A percentile compares a stretch with the other conserved stretches of the same genome.
These are phyloP conservation scores for Jatropha multifida DNA, from an alignment of 441 rosid species.

Conservation along the genomic window DNA sequence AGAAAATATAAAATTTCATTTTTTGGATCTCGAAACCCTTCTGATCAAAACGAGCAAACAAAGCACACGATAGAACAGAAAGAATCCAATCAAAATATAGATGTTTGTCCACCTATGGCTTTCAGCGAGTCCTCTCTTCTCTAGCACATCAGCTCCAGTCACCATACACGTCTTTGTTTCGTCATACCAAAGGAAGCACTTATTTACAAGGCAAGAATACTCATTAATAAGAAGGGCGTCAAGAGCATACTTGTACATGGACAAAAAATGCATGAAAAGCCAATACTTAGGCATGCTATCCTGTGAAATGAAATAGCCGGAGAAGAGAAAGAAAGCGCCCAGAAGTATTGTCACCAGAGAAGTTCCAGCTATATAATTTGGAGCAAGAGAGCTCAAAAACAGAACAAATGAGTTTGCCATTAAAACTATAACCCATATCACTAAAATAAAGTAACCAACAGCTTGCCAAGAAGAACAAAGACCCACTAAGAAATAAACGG, in stretches of 20 bases:
- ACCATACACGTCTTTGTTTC: slow-evolving; percentile 58
- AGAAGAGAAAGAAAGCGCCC: slow-evolving; percentile 81
- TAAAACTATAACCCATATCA: slow-evolving; percentile 67
- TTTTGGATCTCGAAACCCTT: slow-evolving; percentile 69
- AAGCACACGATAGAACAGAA: slow-evolving; percentile 69
- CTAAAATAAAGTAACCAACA: slow-evolving; percentile 69
- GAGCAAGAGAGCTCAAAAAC: slow-evolving; percentile 78
- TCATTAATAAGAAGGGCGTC: slow-evolving; percentile 83
- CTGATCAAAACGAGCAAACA: slow-evolving; percentile 67
- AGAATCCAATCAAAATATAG: slow-evolving; percentile 73
- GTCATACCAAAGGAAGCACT: slow-evolving; percentile 72
- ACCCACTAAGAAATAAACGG: slow-evolving; percentile 79
- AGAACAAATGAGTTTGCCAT: slow-evolving; percentile 92
- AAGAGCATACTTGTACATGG: slow-evolving; percentile 88
- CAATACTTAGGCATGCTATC: slow-evolving; percentile 81
- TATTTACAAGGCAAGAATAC: slow-evolving; percentile 67
- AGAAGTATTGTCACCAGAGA: slow-evolving; percentile 65
- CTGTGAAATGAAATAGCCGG: slow-evolving; percentile 85
- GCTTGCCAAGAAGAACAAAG: slow-evolving; percentile 74
- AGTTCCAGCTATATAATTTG: slow-evolving; percentile 86
- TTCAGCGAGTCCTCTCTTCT: slow-evolving; percentile 60
- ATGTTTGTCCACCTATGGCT: slow-evolving; percentile 66
- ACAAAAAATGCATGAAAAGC: slow-evolving; percentile 86
- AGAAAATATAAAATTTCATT: slow-evolving; percentile 24
- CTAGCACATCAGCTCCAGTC: slow-evolving; percentile 64